Evolutionary conservation across 2,329 filamentous ascomycete genomes (phyloP), one percentile per base, ranked within the genome.

Genomic region (Nothophaeocryptopus gaeumannii): DNA sequence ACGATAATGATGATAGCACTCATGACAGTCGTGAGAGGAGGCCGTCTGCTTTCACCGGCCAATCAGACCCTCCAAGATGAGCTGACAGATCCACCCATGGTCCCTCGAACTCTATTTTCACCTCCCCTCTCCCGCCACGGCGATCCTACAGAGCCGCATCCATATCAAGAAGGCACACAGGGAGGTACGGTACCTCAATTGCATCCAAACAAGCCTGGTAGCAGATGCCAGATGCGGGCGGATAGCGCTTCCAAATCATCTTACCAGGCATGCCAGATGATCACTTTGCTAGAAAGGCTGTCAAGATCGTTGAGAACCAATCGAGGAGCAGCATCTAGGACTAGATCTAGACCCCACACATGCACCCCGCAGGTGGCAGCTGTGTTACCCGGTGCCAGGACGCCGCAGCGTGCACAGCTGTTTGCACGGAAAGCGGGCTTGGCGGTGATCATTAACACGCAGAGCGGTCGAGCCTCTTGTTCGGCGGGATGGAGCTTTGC

Each of bases 401-500:
- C 20, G 20, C 4, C 20, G 20, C 20, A 26, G 20, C 20, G 20
- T 26, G 20, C 20, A 26, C 20, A 26, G 38, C 43, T 45, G 30
- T 46, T 20, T 39, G n/a, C 31, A 35, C 44, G 39, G 39, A 29
- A 31, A 20, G 41, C 29, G 39, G 37, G 15, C 31, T 26, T 15
- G 15, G 15, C 32, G 53, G 39, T 47, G 53, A 58, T 50, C 56
- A 35, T 40, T 39, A 14, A 39, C 35, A 40, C 20, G 20, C 26
- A 44, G 49, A 51, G 33, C 31, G 54, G 33, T 55, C 49, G 50
- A 54, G 51, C 40, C 49, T 43, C 40, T 32, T 26, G 33, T 37
- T 47, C 56, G 56, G 56, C 54, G 45, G 57, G 36, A 59, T 51
- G 56, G 56, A 59, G 47, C 47, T 57, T 52, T 49, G 11, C 11